These are phyloP conservation scores for Neurospora tetrasperma DNA, from an alignment of 495 filamentous ascomycete species.

Conservation along the genomic window DNA sequence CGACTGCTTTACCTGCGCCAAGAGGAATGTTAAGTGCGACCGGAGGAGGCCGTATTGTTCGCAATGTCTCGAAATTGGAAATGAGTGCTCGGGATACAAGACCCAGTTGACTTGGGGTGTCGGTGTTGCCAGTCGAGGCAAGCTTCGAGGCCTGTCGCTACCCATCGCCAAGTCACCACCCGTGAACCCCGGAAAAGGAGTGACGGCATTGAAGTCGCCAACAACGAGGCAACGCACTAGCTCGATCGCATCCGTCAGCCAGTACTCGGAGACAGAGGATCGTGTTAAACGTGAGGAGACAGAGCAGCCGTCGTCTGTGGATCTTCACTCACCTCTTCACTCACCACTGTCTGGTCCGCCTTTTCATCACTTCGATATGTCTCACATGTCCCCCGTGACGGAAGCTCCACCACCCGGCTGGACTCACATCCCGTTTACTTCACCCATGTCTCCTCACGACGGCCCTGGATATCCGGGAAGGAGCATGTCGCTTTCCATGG, in stretches of 20 bases:
- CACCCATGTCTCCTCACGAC: slow-evolving; percentile 17
- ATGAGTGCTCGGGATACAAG: slow-evolving; percentile 94
- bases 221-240: slow-evolving; percentile 27
- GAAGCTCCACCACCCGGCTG: slow-evolving; percentile 25
- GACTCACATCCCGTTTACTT: slow-evolving; percentile 24
- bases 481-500: slow-evolving; percentile 18
- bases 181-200: slow-evolving; percentile 39
- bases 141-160: slow-evolving; percentile 78
- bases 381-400: slow-evolving; percentile 24
- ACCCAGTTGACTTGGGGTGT: slow-evolving; percentile 97
- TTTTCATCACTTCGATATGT: slow-evolving; percentile 30
- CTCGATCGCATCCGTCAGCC: slow-evolving; percentile 25
- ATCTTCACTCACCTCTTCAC: slow-evolving; percentile 1
- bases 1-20: slow-evolving; percentile 91
- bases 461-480: slow-evolving; percentile 14
- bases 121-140: slow-evolving; percentile 91
- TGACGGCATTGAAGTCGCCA: slow-evolving; percentile 17
- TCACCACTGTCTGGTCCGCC: slow-evolving; percentile 13
- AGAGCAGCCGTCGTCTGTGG: slow-evolving; percentile 13
- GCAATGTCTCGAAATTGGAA: slow-evolving; percentile 82
- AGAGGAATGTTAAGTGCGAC: slow-evolving; percentile 76
- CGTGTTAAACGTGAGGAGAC: slow-evolving; percentile 9
- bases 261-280: slow-evolving; percentile 30
- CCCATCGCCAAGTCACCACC: slow-evolving; percentile 70
- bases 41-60: slow-evolving; percentile 89